Conservation (phyloP, 1,284 basidiomycete species). For the Leccinum subrobustum region DNA sequence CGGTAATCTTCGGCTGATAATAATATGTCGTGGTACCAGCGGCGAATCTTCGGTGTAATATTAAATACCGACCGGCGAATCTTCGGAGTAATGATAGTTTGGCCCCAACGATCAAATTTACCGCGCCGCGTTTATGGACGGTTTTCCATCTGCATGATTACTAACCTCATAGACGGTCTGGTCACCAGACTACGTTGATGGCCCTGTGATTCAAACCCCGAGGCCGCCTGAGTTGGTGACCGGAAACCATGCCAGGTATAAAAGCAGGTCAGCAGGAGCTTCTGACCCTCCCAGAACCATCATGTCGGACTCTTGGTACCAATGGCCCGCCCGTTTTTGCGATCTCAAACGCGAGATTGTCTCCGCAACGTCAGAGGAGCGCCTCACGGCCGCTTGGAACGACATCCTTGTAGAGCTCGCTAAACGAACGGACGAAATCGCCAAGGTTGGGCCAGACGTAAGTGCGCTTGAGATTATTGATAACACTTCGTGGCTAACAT, state of each 20-base stretch:
- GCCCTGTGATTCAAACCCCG: background rate
- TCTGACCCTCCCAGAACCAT: background rate
- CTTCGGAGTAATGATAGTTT: background rate
- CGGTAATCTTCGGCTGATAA: background rate
- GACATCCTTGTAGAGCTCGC: constrained; percentile 55
- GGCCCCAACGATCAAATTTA: too few relatives aligned
- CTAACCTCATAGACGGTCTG: background rate
- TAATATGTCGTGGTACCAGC: background rate
- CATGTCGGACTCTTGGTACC: constrained; percentile 13
- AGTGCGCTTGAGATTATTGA: constrained; percentile 11
- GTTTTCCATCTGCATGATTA: background rate
- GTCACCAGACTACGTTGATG: background rate
- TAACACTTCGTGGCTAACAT: background rate
- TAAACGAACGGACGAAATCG: constrained; percentile 43
- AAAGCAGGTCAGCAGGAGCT: constrained; percentile 2
- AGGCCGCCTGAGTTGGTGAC: background rate
- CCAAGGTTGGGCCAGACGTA: constrained; percentile 49
- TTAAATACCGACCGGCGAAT: constrained; percentile 1
- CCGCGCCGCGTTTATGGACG: too few relatives aligned
- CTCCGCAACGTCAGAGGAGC: constrained; percentile 45
- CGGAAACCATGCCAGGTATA: constrained; percentile 8
- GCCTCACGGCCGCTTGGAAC: constrained; percentile 52
- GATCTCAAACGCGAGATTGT: constrained; percentile 59
- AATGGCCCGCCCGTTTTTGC: constrained; percentile 44
- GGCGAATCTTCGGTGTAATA: constrained; percentile 10